Conservation (phyloP, 768 basidiomycete genomes). For the Hemileccinum impolitum region DNA sequence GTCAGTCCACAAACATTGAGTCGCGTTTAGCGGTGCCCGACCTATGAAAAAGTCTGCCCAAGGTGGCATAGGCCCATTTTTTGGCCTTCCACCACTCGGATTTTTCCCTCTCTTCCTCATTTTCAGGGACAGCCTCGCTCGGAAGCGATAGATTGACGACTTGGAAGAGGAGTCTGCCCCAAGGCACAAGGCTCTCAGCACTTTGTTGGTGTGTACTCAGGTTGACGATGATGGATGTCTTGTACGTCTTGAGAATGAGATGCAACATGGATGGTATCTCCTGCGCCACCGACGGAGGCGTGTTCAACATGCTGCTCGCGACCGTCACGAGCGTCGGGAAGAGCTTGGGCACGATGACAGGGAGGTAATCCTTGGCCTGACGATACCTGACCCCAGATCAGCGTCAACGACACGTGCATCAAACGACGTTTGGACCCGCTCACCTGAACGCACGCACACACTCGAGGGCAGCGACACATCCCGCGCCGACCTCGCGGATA, state of each 20-base stretch:
- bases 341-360: constrained; percentile 53
- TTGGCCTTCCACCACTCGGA: constrained; percentile 90
- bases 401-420: constrained; percentile 37
- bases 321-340: constrained; percentile 79
- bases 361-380: constrained; percentile 57
- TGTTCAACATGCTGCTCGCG: constrained; percentile 63
- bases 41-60: constrained; percentile 79
- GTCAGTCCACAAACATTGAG: constrained; percentile 4
- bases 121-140: constrained; percentile 58
- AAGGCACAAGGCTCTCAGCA: constrained; percentile 74
- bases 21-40: constrained; percentile 19
- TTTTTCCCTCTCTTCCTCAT: constrained; percentile 72
- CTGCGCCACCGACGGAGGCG: constrained; percentile 54
- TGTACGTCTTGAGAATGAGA: constrained; percentile 85
- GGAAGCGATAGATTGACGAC: constrained; percentile 74
- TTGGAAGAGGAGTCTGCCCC: constrained; percentile 81
- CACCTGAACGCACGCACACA: constrained; percentile 57
- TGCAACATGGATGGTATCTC: constrained; percentile 85
- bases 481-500: constrained; percentile 75
- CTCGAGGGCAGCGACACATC: constrained; percentile 75
- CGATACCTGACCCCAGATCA: constrained; percentile 52
- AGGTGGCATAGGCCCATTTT: constrained; percentile 87
- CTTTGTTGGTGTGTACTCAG: constrained; percentile 74
- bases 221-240: constrained; percentile 72
- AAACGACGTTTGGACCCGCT: neutral